A percentile compares a stretch with the other conserved stretches of the same genome.
phyloP scores from a whole-genome alignment of 202 grass and related monocot species.

The Zizania palustris region DNA sequence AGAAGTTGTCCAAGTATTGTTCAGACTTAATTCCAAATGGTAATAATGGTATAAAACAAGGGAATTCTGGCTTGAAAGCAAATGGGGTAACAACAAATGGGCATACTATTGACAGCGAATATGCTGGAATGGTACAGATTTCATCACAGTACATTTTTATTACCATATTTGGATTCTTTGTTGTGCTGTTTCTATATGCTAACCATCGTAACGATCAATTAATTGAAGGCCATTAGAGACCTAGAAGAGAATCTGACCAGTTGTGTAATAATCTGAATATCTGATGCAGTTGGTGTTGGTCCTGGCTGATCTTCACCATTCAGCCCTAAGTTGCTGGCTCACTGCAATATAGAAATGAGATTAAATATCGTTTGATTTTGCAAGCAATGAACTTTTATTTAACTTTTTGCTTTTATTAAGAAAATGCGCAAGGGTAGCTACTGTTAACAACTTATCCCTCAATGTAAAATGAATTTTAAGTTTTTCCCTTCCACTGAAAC shows the following conservation, averaged over 20 bases:
- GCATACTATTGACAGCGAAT: conserved; percentile 55
- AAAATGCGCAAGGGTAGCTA: conserved; percentile 6
- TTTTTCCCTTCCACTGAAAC: background rate
- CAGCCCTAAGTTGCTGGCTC: background rate
- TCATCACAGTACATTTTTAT: conserved; percentile 30
- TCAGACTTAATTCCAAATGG: conserved; percentile 60
- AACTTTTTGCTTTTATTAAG: conserved; percentile 1
- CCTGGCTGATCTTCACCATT: conserved; percentile 13
- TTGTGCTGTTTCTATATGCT: conserved; percentile 29
- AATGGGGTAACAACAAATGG: conserved; percentile 51
- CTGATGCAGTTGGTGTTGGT: conserved; percentile 27
- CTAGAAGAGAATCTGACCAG: background rate
- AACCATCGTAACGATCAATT: conserved; percentile 19
- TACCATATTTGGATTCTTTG: conserved; percentile 17
- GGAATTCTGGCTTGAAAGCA: conserved; percentile 52
- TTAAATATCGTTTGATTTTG: conserved; percentile 28
- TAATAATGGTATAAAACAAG: conserved; percentile 55
- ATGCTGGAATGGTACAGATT: conserved; percentile 68
- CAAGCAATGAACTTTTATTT: conserved; percentile 25
- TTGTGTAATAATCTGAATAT: conserved; percentile 30
- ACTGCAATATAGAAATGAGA: conserved; percentile 18
- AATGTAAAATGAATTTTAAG: background rate
- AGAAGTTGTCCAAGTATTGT: conserved; percentile 75
- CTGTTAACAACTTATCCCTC: background rate
- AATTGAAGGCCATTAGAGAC: conserved; percentile 9